These are phyloP conservation scores for Haplosporangium sp. DNA, from an alignment of 371 early-diverging fungal species.

Conservation along the genomic window DNA sequence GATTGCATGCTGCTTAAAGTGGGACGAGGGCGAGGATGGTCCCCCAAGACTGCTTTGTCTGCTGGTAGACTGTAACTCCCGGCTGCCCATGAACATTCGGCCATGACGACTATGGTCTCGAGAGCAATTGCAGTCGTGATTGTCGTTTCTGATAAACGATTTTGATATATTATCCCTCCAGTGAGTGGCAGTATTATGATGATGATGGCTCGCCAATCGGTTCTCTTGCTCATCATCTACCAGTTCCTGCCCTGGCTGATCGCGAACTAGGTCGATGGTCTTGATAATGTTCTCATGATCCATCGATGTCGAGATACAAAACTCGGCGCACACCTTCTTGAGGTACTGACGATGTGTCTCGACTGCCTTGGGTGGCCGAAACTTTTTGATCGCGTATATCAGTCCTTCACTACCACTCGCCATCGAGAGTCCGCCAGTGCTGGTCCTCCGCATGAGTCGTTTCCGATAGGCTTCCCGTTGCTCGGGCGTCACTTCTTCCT, in stretches of 20 bases:
- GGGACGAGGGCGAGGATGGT: background rate
- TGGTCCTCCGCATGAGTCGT: constrained; percentile 24
- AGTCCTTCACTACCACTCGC: constrained; percentile 18
- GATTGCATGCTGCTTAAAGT: constrained; percentile 5
- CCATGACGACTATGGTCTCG: constrained; percentile 9
- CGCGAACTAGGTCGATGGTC: constrained; percentile 76
- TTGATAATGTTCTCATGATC: constrained; percentile 76
- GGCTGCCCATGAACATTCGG: constrained; percentile 20
- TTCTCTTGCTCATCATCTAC: constrained; percentile 15
- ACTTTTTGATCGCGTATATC: constrained; percentile 84
- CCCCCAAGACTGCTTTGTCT: constrained; percentile 41
- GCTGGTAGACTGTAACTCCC: constrained; percentile 64
- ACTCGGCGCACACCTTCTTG: constrained; percentile 74
- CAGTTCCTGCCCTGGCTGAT: constrained; percentile 50
- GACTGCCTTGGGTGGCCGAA: constrained; percentile 70
- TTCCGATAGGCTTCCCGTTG: constrained; percentile 49
- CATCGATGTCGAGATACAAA: constrained; percentile 71
- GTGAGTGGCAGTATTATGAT: background rate
- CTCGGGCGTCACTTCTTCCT: constrained; percentile 38
- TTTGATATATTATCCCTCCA: background rate
- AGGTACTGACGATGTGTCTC: constrained; percentile 81
- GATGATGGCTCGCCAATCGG: background rate
- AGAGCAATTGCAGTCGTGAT: constrained; percentile 30
- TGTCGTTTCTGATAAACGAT: background rate
- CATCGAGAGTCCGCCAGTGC: constrained; percentile 17